Conservation (phyloP, 768 basidiomycete species). For the Suillus subalutaceus region DNA sequence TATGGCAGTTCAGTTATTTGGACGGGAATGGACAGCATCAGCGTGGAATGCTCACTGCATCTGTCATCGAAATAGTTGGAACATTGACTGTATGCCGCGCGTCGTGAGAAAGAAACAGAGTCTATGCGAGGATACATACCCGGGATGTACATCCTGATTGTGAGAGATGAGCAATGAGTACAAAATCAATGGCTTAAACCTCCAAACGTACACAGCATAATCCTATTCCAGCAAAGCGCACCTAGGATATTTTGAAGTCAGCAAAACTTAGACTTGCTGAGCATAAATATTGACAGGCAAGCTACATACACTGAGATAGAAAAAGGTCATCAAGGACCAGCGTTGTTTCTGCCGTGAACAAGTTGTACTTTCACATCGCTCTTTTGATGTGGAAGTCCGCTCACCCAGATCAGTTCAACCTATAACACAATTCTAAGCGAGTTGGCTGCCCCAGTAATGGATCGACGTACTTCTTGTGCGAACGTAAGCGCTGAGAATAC, state of each 20-base stretch:
- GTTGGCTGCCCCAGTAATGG: background rate
- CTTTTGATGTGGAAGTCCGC: background rate
- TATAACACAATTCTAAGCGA: background rate
- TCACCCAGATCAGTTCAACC: conserved; percentile 1
- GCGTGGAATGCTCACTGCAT: background rate
- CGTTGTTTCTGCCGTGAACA: background rate
- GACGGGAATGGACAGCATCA: background rate
- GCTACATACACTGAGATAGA: background rate
- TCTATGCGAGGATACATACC: background rate
- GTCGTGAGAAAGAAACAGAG: background rate
- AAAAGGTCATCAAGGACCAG: background rate
- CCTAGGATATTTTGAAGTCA: background rate
- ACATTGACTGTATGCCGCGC: background rate
- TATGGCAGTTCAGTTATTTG: background rate
- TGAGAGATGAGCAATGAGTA: background rate
- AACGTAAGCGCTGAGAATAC: background rate
- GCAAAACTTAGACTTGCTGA: background rate
- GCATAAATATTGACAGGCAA: background rate
- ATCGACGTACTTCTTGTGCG: background rate
- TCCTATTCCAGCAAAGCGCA: background rate
- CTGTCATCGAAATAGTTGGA: background rate
- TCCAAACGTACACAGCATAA: background rate
- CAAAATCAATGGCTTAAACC: background rate
- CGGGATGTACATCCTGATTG: background rate
- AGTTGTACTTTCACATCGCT: background rate